Evolutionary conservation across 2,329 filamentous ascomycete genomes (phyloP).

Genomic region (Sordariomycetes sp.): DNA sequence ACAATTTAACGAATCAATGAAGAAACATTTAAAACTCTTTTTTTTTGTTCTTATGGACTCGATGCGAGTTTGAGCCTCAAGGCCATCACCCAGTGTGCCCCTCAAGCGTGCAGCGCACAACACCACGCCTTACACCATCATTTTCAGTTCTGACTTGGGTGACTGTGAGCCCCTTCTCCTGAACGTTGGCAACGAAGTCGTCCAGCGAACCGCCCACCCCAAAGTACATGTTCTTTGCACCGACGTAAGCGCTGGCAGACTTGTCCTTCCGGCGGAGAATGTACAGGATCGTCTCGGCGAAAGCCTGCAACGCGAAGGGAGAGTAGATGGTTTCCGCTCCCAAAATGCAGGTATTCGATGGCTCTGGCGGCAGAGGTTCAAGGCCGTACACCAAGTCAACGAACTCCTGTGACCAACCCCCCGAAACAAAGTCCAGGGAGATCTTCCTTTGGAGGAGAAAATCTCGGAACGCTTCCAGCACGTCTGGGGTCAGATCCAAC

Average conservation of each 20-base stretch:
- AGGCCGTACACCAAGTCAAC: constrained; percentile 44
- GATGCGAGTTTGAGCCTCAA: no score
- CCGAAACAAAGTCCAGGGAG: constrained; percentile 59
- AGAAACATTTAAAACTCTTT: neutral
- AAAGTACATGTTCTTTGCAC: constrained; percentile 75
- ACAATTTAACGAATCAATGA: no score
- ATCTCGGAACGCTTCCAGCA: constrained; percentile 49
- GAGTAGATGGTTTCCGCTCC: constrained; percentile 81
- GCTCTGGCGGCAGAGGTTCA: constrained; percentile 5
- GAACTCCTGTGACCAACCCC: constrained; percentile 62
- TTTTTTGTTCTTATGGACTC: constrained; percentile 1
- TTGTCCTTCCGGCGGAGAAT: constrained; percentile 39
- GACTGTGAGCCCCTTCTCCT: constrained; percentile 37
- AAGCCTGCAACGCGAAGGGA: constrained; percentile 58
- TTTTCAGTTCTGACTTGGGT: constrained; percentile 46
- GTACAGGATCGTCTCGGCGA: constrained; percentile 56
- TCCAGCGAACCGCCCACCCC: constrained; percentile 76
- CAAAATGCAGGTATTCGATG: constrained; percentile 42
- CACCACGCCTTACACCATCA: constrained; percentile 51
- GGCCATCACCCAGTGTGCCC: no score
- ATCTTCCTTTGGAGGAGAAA: constrained; percentile 43
- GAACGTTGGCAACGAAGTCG: constrained; percentile 53
- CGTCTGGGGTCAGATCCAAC: constrained; percentile 50
- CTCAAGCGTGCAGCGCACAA: constrained; percentile 42
- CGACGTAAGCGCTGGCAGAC: constrained; percentile 34